Percentiles rank a stretch among this genome's conserved stretches.
Conservation (phyloP, 2,329 filamentous ascomycete species). For the Aspergillus floridensis region DNA sequence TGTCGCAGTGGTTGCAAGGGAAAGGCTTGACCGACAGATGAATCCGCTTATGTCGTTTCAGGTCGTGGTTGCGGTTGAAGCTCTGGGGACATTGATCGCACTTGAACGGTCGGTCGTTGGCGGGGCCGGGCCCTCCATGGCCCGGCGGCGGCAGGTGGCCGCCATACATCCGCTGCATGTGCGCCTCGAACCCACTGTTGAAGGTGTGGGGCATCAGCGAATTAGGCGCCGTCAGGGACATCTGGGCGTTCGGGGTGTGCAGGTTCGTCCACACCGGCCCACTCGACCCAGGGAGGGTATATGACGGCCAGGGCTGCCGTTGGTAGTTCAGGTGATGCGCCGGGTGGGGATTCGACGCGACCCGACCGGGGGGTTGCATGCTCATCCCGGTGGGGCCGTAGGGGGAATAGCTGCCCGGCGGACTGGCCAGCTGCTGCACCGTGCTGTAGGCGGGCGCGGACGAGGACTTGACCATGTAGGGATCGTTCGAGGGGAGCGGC, state of each 20-base stretch:
- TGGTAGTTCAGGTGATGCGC: slow-evolving; percentile 35
- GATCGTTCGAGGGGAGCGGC: slow-evolving; percentile 59
- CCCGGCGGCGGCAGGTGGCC: slow-evolving; percentile 52
- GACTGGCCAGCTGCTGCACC: slow-evolving; percentile 49
- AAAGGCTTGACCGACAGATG: slow-evolving; percentile 95
- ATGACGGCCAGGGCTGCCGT: slow-evolving; percentile 49
- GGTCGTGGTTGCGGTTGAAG: slow-evolving; percentile 93
- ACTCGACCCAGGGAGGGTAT: slow-evolving; percentile 61
- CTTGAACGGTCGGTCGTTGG: slow-evolving; percentile 85
- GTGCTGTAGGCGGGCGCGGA: slow-evolving; percentile 46
- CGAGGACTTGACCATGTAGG: slow-evolving; percentile 53
- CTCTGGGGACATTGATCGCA: slow-evolving; percentile 90
- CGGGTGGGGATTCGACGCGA: slow-evolving; percentile 39
- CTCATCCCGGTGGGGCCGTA: slow-evolving; percentile 42
- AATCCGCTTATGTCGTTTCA: slow-evolving; percentile 94
- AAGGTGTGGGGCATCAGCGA: slow-evolving; percentile 44
- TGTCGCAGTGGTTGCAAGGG: slow-evolving; percentile 85
- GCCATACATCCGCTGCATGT: slow-evolving; percentile 59
- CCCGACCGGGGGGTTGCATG: slow-evolving; percentile 44
- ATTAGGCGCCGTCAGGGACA: slow-evolving; percentile 63
- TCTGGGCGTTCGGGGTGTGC: slow-evolving; percentile 67
- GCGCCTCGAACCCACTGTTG: slow-evolving; percentile 61
- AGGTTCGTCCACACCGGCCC: slow-evolving; percentile 76
- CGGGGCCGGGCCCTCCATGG: slow-evolving; percentile 53
- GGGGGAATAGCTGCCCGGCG: slow-evolving; percentile 44